Conservation (phyloP, 257 asterid species). For the Nyctanthes arbortristis region DNA sequence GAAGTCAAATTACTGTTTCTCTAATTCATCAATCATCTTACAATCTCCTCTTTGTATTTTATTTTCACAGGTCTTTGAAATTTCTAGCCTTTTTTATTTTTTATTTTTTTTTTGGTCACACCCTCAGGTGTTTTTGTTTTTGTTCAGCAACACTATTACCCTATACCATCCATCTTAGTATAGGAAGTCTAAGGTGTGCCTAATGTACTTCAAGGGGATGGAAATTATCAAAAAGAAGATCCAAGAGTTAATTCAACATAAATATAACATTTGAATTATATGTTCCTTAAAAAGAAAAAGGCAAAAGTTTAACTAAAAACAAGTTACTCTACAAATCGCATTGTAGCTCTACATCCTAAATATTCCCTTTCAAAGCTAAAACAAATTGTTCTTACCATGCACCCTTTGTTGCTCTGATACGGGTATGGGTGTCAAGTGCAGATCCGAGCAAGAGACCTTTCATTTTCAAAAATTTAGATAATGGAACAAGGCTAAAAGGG, state of each 20-base stretch:
- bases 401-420: no score
- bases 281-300: neutral
- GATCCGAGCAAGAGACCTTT: no score
- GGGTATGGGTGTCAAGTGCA: no score
- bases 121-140: neutral
- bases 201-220: neutral
- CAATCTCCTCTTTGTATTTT: neutral
- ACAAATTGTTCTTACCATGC: neutral
- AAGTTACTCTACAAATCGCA: neutral
- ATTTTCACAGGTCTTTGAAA: no score
- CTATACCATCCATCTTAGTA: neutral
- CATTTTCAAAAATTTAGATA: no score
- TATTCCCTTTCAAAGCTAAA: neutral
- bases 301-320: neutral
- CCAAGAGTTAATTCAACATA: neutral
- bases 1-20: neutral
- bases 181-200: neutral
- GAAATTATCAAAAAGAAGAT: neutral
- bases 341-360: neutral
- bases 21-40: neutral
- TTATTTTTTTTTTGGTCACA: neutral
- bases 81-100: no score
- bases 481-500: no score
- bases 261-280: neutral
- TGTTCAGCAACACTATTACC: neutral